These are phyloP conservation scores for Auriculariales sp. DNA, from an alignment of 768 basidiomycete species.

Conservation along the genomic window DNA sequence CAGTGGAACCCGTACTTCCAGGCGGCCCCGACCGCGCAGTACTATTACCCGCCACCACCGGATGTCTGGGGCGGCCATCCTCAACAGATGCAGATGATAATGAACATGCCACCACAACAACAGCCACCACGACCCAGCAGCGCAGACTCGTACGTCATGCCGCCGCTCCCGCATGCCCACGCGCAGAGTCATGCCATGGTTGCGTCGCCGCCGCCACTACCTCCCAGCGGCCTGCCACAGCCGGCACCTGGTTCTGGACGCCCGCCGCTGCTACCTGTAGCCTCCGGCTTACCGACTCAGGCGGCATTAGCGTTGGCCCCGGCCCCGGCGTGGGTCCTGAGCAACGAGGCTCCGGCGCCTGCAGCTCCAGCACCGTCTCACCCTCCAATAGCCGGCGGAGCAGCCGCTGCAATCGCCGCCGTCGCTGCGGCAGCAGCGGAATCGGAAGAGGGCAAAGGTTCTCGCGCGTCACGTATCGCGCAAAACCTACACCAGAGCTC, in stretches of 20 bases:
- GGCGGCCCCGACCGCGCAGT: too few relatives aligned
- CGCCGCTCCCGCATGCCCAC: conserved; percentile 9
- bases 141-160: conserved; percentile 6
- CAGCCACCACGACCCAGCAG: neutral
- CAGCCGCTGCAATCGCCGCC: neutral
- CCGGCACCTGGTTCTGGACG: neutral
- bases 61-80: neutral
- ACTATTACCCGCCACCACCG: conserved; percentile 21
- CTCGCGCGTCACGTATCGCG: conserved; percentile 40
- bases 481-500: conserved; percentile 43
- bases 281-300: neutral
- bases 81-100: too few relatives aligned
- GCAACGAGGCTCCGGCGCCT: neutral
- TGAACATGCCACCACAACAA: too few relatives aligned
- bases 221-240: neutral
- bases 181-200: neutral
- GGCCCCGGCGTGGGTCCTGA: neutral
- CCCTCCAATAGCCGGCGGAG: too few relatives aligned
- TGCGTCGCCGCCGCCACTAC: neutral
- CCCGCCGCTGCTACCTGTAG: neutral
- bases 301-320: neutral
- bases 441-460: conserved; percentile 45
- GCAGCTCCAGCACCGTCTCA: neutral
- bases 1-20: conserved; percentile 5
- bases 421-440: conserved; percentile 15